Evolutionary conservation across 2,329 filamentous ascomycete genomes (phyloP), one percentile per base, ranked within the genome.

Genomic region (Aspergillus fischeri): DNA sequence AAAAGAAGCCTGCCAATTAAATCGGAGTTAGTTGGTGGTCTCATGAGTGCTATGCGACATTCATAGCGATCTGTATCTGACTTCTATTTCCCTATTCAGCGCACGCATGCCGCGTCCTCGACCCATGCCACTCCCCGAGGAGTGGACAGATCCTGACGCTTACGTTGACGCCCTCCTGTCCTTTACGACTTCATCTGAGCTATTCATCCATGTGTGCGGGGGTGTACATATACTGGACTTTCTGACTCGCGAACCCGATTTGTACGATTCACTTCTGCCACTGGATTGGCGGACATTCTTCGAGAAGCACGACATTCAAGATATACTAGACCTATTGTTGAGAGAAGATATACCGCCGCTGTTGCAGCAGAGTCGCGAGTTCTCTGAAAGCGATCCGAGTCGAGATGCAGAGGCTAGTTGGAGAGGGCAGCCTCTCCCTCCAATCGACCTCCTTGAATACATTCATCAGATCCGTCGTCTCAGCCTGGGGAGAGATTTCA

Each of bases 161-260:
- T 99, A 96, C 73, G 83, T 96, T 51, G 81, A 90, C 27, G 86
- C 86, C 20, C 83, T 97, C 11, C 80, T 97, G 27, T 72, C 85
- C 21, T 96, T 97, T 67, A 84, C 87, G 1, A 86, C 86, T 5
- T 86, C 85, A 2, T 90, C 89, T 49, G 83, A 87, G 54, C 80
- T 91, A 1, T 92, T 97, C 65, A 89, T 91, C 63, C 91, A 90
- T 27, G 81, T 99, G n/a, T 96, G 92, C 70, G 94, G 94, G 54
- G 92, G 93, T n/a, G 90, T 97, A 0, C 94, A 99, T 70, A 92
- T 99, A 61, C 82, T 97, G 56, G 94, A 99, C 73, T 97, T 99
- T 75, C 91, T 97, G 77, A 97, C 92, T 2, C 85, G 86, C 45
- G 85, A 91, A 50, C 90, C 91, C 4, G 89, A 91, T 61, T 81